Conservation (phyloP, 2,329 filamentous ascomycete species). For the Ophiostoma ips region DNA sequence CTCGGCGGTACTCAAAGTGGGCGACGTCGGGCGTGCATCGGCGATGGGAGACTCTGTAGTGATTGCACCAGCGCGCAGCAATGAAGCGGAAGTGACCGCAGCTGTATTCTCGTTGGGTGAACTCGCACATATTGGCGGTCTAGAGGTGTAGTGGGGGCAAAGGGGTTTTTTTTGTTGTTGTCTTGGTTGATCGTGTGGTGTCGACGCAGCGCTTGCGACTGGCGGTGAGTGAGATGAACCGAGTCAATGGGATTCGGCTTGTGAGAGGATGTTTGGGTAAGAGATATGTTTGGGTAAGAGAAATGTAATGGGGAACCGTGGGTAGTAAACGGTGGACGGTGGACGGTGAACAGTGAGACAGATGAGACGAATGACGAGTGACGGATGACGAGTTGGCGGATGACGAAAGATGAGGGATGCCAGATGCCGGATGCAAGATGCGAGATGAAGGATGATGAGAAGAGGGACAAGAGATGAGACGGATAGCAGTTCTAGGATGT, state of each 20-base stretch:
- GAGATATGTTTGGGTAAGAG: too few species aligned
- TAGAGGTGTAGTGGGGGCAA: neutral
- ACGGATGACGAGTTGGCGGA: neutral
- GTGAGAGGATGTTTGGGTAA: too few species aligned
- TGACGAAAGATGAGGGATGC: neutral
- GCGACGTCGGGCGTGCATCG: conserved; percentile 22
- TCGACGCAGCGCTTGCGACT: too few species aligned
- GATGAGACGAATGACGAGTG: too few species aligned
- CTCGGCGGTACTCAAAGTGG: conserved; percentile 20
- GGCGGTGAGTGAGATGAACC: too few species aligned
- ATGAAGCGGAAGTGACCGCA: conserved; percentile 25
- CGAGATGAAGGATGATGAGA: neutral
- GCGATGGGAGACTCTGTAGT: conserved; percentile 21
- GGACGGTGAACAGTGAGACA: too few species aligned
- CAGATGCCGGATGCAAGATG: neutral
- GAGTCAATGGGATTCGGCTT: too few species aligned
- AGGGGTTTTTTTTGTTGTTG: neutral
- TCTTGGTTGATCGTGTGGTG: too few species aligned
- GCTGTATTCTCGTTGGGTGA: conserved; percentile 27
- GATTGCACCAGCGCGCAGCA: conserved; percentile 22
- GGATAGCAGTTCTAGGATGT: neutral
- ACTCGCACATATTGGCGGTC: conserved; percentile 32
- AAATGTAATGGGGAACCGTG: too few species aligned
- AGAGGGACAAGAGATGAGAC: neutral
- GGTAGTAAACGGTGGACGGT: too few species aligned